Percentiles rank a stretch among this genome's conserved stretches.
Evolutionary conservation across 441 rosid genomes (phyloP).

Genomic region (Erodium chrysanthum): DNA sequence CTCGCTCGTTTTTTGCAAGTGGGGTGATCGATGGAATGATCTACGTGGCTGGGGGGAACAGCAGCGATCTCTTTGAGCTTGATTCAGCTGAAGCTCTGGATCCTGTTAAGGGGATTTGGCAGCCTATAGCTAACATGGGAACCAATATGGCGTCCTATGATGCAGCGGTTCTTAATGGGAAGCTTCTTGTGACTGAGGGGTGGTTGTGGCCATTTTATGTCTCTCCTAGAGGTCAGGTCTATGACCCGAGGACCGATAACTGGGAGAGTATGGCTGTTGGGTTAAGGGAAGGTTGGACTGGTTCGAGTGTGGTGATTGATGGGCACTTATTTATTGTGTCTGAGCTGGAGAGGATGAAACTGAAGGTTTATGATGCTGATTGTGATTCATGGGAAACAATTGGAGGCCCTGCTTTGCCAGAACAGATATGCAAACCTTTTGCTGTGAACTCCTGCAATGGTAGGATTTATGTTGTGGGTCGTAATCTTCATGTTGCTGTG

Average conservation of each 20-base stretch:
- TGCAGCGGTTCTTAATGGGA: conserved; percentile 73
- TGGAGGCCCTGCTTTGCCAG: conserved; percentile 69
- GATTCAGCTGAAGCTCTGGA: conserved; percentile 69
- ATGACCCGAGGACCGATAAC: conserved; percentile 53
- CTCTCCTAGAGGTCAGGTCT: conserved; percentile 80
- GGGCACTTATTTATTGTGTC: conserved; percentile 69
- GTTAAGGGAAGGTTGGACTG: conserved; percentile 87
- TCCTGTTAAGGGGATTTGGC: conserved; percentile 61
- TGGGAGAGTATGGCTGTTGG: conserved; percentile 83
- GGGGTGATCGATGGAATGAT: conserved; percentile 65
- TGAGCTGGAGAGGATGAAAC: conserved; percentile 81
- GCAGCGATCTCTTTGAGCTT: conserved; percentile 58
- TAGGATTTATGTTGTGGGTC: conserved; percentile 68
- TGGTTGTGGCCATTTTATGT: conserved; percentile 91
- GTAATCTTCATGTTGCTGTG: conserved; percentile 60
- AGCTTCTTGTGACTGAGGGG: conserved; percentile 80
- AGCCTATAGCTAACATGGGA: conserved; percentile 52
- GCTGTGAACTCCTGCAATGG: conserved; percentile 49
- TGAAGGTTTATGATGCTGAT: conserved; percentile 60
- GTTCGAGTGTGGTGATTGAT: conserved; percentile 69
- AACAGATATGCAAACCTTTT: conserved; percentile 77
- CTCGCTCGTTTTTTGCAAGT: conserved; percentile 72
- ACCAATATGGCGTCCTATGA: conserved; percentile 76
- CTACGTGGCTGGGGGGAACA: conserved; percentile 80
- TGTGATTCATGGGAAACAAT: conserved; percentile 67